Evolutionary conservation across 2,329 filamentous ascomycete genomes (phyloP).

Genomic region (Fusarium continuum): DNA sequence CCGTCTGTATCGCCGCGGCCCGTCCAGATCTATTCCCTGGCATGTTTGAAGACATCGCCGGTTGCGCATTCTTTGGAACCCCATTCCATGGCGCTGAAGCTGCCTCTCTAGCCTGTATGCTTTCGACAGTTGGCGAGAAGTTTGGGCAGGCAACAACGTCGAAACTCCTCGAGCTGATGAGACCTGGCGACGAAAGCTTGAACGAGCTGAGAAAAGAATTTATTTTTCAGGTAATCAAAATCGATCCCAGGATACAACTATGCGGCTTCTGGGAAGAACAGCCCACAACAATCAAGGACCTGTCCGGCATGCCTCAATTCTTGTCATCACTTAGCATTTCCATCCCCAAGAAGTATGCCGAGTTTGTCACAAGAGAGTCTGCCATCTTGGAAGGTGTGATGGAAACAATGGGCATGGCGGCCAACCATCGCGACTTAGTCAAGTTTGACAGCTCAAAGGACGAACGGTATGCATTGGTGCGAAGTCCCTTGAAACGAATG

Average conservation of each 20-base stretch:
- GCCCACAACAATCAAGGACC: constrained; percentile 50
- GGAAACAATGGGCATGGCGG: constrained; percentile 48
- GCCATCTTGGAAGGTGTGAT: constrained; percentile 50
- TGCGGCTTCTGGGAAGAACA: constrained; percentile 54
- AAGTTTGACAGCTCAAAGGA: constrained; percentile 55
- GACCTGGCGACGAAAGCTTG: constrained; percentile 51
- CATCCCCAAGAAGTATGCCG: constrained; percentile 48
- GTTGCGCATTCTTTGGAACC: constrained; percentile 53
- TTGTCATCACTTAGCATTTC: constrained; percentile 36
- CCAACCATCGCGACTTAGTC: constrained; percentile 53
- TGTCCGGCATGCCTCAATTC: constrained; percentile 46
- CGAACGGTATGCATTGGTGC: constrained; percentile 48
- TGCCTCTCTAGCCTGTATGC: constrained; percentile 51
- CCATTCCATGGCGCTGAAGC: constrained; percentile 52
- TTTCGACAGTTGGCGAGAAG: constrained; percentile 48
- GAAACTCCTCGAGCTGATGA: constrained; percentile 53
- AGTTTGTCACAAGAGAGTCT: constrained; percentile 54
- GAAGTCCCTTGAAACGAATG: constrained; percentile 49
- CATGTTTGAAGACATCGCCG: constrained; percentile 54
- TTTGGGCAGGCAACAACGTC: constrained; percentile 47
- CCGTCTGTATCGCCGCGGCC: constrained; percentile 47
- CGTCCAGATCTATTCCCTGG: constrained; percentile 49
- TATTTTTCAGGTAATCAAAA: constrained; percentile 48
- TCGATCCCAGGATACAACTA: constrained; percentile 49
- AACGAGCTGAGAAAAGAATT: constrained; percentile 52